Conservation (phyloP, 257 asterid genomes). For the Salvia hispanica region DNA sequence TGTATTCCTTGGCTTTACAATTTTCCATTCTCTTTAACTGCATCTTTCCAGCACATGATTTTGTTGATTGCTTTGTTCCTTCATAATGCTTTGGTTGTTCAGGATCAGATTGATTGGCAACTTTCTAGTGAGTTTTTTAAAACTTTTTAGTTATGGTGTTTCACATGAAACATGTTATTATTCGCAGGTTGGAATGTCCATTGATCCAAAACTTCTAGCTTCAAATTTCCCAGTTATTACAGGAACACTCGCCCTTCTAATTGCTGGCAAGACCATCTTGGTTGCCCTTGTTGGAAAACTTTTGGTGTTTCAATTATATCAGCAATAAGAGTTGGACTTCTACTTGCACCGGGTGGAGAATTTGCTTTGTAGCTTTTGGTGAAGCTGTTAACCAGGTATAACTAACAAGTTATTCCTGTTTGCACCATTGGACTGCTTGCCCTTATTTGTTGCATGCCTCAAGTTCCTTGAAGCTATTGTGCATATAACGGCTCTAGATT, state of each 20-base stretch:
- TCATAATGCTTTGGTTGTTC: constrained; percentile 24
- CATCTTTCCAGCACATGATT: constrained; percentile 17
- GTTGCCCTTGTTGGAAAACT: constrained; percentile 81
- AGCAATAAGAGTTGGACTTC: constrained; percentile 94
- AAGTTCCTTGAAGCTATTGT: constrained; percentile 22
- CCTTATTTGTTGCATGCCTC: constrained; percentile 25
- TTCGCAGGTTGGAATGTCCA: constrained; percentile 98
- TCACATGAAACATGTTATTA: constrained; percentile 23
- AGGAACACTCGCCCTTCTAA: constrained; percentile 79
- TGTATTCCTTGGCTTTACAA: constrained; percentile 22
- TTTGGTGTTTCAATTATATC: constrained; percentile 84
- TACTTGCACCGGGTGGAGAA: constrained; percentile 99
- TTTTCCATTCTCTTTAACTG: constrained; percentile 6
- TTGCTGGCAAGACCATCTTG: constrained; percentile 88
- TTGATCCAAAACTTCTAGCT: constrained; percentile 93
- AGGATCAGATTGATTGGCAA: constrained; percentile 25
- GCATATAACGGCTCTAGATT: constrained; percentile 16
- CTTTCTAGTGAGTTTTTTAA: neutral
- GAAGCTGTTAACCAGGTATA: constrained; percentile 98
- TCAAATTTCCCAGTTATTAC: constrained; percentile 88
- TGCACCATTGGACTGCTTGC: constrained; percentile 25
- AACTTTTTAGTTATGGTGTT: neutral
- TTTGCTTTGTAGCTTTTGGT: constrained; percentile 99
- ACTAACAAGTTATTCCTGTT: constrained; percentile 28
- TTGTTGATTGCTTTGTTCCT: constrained; percentile 3